Evolutionary conservation across 371 early-diverging fungal species (phyloP), one percentile per base, ranked within the genome.

Genomic region (Nematocida homosporus): DNA sequence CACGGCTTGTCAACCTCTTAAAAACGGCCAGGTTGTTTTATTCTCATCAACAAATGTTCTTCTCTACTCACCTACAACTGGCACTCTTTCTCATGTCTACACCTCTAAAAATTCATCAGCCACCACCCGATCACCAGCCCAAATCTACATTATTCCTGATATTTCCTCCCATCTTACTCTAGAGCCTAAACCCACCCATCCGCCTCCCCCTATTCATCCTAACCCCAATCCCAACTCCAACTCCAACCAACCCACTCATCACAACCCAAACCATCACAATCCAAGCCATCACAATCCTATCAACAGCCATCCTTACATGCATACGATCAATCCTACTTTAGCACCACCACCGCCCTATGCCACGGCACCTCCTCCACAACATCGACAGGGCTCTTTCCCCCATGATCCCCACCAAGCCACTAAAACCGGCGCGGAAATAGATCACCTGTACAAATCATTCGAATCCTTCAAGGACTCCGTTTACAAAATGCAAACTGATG

Each of bases 391-490:
- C 16, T 29, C 13, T 10, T 32, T 8, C 29, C 8, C 13, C 65
- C 65, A 53, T 34, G 65, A 5, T 23, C 2, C n/a, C n/a, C 8
- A 10, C 27, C 10, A 65, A 8, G 34, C 29, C 41, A 20, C 10
- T 23, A 10, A 44, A n/a, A n/a, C n/a, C n/a, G n/a, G n/a, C n/a
- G n/a, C n/a, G n/a, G 65, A 8, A 57, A 59, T 54, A 6, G 34
- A 29, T 20, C 23, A 51, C 18, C 5, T 72, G 3, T 52, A 48
- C 48, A 35, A 61, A 34, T 61, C 47, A 8, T 60, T 72, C 54
- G 60, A 72, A 37, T 29, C n/a, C 8, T 72, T 72, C 50, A 72
- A 72, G 29, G 75, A 72, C 42, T 72, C 75, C 5, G 63, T 72
- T 23, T 60, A 72, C 34, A 60, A 42, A n/a, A 53, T 72, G 27